These are phyloP conservation scores for Fusarium camptoceras DNA, from an alignment of 2,329 filamentous ascomycete genomes.

Conservation along the genomic window DNA sequence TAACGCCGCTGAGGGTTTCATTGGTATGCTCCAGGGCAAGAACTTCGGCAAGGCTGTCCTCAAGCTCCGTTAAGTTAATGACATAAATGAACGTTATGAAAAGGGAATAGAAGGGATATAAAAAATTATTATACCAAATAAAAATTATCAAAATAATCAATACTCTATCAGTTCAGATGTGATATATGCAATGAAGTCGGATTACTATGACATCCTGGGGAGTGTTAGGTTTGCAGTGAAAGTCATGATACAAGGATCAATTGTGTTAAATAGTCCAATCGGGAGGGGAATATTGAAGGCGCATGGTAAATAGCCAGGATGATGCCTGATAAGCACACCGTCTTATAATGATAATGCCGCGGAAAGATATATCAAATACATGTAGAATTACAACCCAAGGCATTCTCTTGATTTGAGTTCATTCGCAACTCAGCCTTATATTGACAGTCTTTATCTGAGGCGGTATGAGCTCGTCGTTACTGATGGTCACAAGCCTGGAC, in stretches of 20 bases:
- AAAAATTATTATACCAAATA: slow-evolving; percentile 2
- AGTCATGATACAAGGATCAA: too few species aligned
- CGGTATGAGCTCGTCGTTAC: too few species aligned
- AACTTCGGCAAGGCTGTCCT: slow-evolving; percentile 90
- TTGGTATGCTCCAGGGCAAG: slow-evolving; percentile 80
- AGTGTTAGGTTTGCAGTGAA: neutral
- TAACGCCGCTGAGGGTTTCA: slow-evolving; percentile 77
- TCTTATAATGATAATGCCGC: too few species aligned
- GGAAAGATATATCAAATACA: too few species aligned
- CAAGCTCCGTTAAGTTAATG: slow-evolving; percentile 59
- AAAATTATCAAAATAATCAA: slow-evolving; percentile 6
- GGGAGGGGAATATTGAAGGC: too few species aligned
- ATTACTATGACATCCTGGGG: neutral
- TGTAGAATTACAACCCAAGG: neutral
- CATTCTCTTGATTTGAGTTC: neutral
- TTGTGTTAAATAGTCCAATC: too few species aligned
- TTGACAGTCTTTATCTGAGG: too few species aligned
- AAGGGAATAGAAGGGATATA: neutral
- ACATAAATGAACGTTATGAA: slow-evolving; percentile 20
- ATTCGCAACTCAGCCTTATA: neutral
- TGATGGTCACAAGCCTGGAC: too few species aligned
- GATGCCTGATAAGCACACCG: too few species aligned
- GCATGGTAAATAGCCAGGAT: too few species aligned
- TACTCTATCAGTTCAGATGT: neutral
- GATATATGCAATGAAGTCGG: too few species aligned